Base-by-base conservation (phyloP, 371 early-diverging fungal genomes). In the Mortierella sp. region DNA sequence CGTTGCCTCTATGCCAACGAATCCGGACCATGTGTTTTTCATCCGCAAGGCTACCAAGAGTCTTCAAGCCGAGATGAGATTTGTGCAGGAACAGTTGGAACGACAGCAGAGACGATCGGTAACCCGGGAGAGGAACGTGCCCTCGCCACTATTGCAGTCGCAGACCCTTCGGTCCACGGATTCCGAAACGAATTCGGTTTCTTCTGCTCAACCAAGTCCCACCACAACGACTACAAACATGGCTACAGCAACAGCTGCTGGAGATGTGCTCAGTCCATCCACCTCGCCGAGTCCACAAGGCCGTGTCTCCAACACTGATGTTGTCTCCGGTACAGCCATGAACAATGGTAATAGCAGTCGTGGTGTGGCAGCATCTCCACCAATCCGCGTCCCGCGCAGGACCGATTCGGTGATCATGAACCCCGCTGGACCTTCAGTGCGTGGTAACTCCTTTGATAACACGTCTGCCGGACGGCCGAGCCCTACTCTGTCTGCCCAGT, bases 11-110 rank as follows among this genome's bases (percentile, higher is more conserved):
- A 76, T 76, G 78, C 78, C 78, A 3, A 37, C 54, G 6, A 56
- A 64, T 12, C 78, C 78, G 0, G 78, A 70, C 14, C 41, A 76
- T 44, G 39, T 60, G 2, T 76, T 76, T 44, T 76, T 70, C 65
- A 50, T 76, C n/a, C 56, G 78, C 31, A 76, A 76, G 55, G 60
- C 78, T 5, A 27, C 78, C 49, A 76, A 76, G 59, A 70, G 70
- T 61, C 58, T 76, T 15, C 78, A 76, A 23, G 78, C 78, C 1
- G 78, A 76, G 54, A 73, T 73, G 75, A 34, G 63, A n/a, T 44
- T 63, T 46, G 64, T 73, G 4, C 75, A 73, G 50, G 78, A 76
- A 37, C 65, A 70, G 41, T 39, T 70, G 11, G 54, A 59, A 24
- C n/a, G 14, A 24, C 50, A 56, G 8, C 65, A 60, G 11, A 50